Conservation (phyloP, 345 rosid species). For the Lepidium africanum region DNA sequence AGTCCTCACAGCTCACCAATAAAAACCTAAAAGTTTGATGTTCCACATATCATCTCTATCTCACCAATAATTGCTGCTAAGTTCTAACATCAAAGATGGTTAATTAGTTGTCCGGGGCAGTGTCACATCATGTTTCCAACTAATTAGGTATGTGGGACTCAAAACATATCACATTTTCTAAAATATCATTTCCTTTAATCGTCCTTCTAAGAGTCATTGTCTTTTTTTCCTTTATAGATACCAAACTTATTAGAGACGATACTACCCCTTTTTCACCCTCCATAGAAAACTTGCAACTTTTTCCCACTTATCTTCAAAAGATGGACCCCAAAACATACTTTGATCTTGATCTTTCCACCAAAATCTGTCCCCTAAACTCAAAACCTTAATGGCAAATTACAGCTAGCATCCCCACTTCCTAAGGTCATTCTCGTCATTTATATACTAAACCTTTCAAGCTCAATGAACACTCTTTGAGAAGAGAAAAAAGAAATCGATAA, state of each 20-base stretch:
- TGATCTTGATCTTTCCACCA: slow-evolving; percentile 34
- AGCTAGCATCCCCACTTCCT: slow-evolving; percentile 41
- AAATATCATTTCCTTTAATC: slow-evolving; percentile 31
- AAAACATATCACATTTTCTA: slow-evolving; percentile 25
- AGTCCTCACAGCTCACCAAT: slow-evolving; percentile 21
- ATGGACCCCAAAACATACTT: slow-evolving; percentile 43
- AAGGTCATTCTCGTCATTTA: slow-evolving; percentile 28
- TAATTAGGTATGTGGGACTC: slow-evolving; percentile 36
- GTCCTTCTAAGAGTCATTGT: slow-evolving; percentile 26
- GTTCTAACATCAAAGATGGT: slow-evolving; percentile 14
- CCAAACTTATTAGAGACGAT: slow-evolving; percentile 44
- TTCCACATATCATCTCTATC: slow-evolving; percentile 17
- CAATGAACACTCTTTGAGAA: slow-evolving; percentile 22
- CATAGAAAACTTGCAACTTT: slow-evolving; percentile 25
- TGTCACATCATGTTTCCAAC: slow-evolving; percentile 32
- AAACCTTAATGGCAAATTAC: slow-evolving; percentile 35
- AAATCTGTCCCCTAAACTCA: slow-evolving; percentile 30
- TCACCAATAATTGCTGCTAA: slow-evolving; percentile 27
- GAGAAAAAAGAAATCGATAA: slow-evolving; percentile 10
- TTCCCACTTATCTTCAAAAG: slow-evolving; percentile 23
- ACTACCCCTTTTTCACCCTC: slow-evolving; percentile 29
- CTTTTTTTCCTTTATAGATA: slow-evolving; percentile 32
- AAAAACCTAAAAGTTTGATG: not conserved
- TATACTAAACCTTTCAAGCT: slow-evolving; percentile 12
- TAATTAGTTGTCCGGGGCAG: slow-evolving; percentile 11